Conservation (phyloP, 768 basidiomycete genomes). For the Leccinellum albellum region DNA sequence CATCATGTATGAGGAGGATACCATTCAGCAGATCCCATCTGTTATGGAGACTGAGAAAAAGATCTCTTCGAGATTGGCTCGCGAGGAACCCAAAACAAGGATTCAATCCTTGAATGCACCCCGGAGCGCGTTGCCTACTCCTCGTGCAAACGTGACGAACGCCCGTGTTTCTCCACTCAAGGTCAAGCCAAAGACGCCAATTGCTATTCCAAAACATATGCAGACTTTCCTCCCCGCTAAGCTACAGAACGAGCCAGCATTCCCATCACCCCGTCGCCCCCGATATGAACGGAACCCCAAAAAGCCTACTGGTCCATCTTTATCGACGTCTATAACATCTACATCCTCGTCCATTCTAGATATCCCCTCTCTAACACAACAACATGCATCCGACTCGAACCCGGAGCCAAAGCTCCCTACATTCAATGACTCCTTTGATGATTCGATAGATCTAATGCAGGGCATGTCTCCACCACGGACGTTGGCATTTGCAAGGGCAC, state of each 20-base stretch:
- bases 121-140: constrained; percentile 30
- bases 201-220: constrained; percentile 42
- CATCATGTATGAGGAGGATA: constrained; percentile 30
- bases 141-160: constrained; percentile 32
- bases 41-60: constrained; percentile 34
- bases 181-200: constrained; percentile 56
- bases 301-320: constrained; percentile 15
- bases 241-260: constrained; percentile 58
- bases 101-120: constrained; percentile 35
- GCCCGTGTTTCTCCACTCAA: constrained; percentile 48
- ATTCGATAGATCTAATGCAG: constrained; percentile 36
- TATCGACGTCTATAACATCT: constrained; percentile 20
- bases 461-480: constrained; percentile 55
- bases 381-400: constrained; percentile 35
- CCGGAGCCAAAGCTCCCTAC: constrained; percentile 37
- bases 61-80: constrained; percentile 38
- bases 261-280: constrained; percentile 38
- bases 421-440: constrained; percentile 35
- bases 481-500: constrained; percentile 46
- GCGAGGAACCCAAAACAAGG: constrained; percentile 51
- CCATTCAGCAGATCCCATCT: constrained; percentile 22
- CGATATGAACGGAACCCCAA: constrained; percentile 28
- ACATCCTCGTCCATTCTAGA: constrained; percentile 34
- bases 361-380: constrained; percentile 49
- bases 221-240: constrained; percentile 67